Percentiles rank a stretch among this genome's conserved stretches.
Conservation (phyloP, 805 yeast species). For the Isabelozyma gotoi region DNA sequence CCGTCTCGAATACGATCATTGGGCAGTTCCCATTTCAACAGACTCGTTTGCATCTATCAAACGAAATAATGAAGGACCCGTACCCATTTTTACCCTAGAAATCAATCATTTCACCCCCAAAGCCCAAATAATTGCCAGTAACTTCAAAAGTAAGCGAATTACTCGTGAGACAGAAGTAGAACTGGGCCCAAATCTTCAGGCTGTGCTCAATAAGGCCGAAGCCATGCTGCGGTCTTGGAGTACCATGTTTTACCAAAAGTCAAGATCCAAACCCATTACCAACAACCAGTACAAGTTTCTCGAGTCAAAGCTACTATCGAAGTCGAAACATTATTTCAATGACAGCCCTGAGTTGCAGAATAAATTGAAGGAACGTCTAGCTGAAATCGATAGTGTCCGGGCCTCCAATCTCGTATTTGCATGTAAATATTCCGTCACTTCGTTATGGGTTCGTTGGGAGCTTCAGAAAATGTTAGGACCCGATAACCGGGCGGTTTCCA, state of each 20-base stretch:
- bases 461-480: constrained; percentile 27
- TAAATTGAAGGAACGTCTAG: constrained; percentile 10
- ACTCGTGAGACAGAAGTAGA: constrained; percentile 5
- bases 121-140: constrained; percentile 13
- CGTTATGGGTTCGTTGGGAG: constrained; percentile 31
- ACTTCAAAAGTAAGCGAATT: constrained; percentile 18
- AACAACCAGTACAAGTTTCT: constrained; percentile 13
- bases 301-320: constrained; percentile 7
- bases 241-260: background rate
- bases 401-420: constrained; percentile 32
- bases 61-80: constrained; percentile 1
- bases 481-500: constrained; percentile 9
- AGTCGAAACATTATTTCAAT: constrained; percentile 8
- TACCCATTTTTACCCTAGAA: constrained; percentile 9
- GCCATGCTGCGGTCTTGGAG: constrained; percentile 1
- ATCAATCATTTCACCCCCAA: constrained; percentile 12
- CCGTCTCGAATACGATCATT: constrained; percentile 29
- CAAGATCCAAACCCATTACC: constrained; percentile 7
- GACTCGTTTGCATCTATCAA: constrained; percentile 6
- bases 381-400: constrained; percentile 8
- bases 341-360: constrained; percentile 4
- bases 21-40: constrained; percentile 25
- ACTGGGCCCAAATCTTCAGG: constrained; percentile 9
- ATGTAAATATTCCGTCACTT: constrained; percentile 18
- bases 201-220: constrained; percentile 19